phyloP scores from a whole-genome alignment of 345 rosid genomes.

The Luvunga scandens region DNA sequence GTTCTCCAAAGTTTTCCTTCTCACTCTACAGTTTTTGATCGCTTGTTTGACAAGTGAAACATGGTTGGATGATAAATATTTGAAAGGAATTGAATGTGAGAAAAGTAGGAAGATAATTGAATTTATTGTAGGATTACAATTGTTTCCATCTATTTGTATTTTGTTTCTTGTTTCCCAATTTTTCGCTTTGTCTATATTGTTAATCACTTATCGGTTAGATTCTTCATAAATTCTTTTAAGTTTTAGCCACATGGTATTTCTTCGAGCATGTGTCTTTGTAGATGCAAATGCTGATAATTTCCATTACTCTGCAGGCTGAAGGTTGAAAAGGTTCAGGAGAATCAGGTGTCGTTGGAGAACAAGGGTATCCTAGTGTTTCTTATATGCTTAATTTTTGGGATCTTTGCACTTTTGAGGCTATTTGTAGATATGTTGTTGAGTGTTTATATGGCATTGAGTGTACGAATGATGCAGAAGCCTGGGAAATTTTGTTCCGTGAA shows the following conservation, averaged over 20 bases:
- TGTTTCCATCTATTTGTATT: not conserved
- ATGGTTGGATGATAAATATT: too few relatives aligned
- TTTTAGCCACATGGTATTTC: not conserved
- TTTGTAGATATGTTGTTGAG: slow-evolving; percentile 40
- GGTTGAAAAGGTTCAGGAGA: slow-evolving; percentile 48
- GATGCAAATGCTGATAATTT: slow-evolving; percentile 3
- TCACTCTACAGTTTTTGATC: not conserved
- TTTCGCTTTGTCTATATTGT: too few relatives aligned
- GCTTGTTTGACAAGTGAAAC: not conserved
- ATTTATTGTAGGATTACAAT: not conserved
- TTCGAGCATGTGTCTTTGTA: not conserved
- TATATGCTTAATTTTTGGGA: slow-evolving; percentile 55
- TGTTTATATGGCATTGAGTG: slow-evolving; percentile 26
- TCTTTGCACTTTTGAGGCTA: slow-evolving; percentile 46
- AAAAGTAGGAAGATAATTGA: not conserved
- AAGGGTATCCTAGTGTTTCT: slow-evolving; percentile 71
- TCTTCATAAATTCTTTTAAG: not conserved
- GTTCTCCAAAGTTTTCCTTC: not conserved
- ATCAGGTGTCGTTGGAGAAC: slow-evolving; percentile 65
- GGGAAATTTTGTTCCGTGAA: slow-evolving; percentile 58
- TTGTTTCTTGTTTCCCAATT: not conserved
- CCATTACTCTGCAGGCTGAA: slow-evolving; percentile 41
- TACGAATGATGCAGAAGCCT: slow-evolving; percentile 28
- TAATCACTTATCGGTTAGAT: not conserved
- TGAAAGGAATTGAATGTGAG: not conserved